Conservation (phyloP, 495 filamentous ascomycete genomes). For the Penicillium maclennaniae region DNA sequence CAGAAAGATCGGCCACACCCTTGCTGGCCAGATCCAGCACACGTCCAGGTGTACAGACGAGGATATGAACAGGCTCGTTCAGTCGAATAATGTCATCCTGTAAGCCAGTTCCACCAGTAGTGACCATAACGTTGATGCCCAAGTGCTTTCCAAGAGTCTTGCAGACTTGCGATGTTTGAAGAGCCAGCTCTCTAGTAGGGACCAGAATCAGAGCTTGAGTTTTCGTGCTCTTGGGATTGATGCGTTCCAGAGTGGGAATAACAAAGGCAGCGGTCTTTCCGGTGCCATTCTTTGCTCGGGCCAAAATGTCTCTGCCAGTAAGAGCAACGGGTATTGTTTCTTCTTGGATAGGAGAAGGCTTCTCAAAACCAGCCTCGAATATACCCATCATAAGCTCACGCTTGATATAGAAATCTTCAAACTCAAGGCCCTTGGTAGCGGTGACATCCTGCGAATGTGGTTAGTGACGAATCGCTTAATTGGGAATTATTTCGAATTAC, state of each 20-base stretch:
- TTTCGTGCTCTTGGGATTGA: constrained; percentile 93
- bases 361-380: constrained; percentile 98
- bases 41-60: constrained; percentile 93
- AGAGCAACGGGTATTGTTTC: constrained; percentile 96
- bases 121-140: constrained; percentile 98
- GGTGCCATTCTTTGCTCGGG: constrained; percentile 96
- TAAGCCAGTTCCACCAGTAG: constrained; percentile 88
- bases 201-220: constrained; percentile 95
- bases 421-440: constrained; percentile 93
- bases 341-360: constrained; percentile 98
- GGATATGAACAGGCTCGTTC: constrained; percentile 90
- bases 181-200: constrained; percentile 93
- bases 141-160: constrained; percentile 97
- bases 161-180: constrained; percentile 98
- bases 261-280: constrained; percentile 98
- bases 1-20: constrained; percentile 90
- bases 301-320: constrained; percentile 90
- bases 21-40: constrained; percentile 95
- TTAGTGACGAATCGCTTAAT: constrained; percentile 11
- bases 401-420: constrained; percentile 93
- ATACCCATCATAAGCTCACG: constrained; percentile 97
- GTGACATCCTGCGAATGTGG: constrained; percentile 75
- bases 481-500: constrained; percentile 43
- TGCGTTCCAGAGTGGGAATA: constrained; percentile 89
- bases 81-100: constrained; percentile 97